These are phyloP conservation scores for Capsella bursapastoris DNA, from an alignment of 345 rosid species.

Conservation along the genomic window DNA sequence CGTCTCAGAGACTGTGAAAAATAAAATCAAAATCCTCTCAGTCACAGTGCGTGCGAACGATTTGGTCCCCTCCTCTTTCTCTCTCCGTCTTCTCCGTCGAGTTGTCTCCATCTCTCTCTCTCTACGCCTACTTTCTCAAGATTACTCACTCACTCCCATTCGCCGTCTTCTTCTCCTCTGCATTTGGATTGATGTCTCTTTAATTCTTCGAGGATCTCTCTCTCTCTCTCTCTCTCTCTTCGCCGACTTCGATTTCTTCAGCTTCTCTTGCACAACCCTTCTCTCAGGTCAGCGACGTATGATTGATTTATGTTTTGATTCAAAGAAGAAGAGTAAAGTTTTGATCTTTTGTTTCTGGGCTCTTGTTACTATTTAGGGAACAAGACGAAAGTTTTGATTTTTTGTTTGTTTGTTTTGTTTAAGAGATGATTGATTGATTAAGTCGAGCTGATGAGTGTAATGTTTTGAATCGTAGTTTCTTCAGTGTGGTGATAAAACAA, in stretches of 20 bases:
- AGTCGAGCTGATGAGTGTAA: not conserved
- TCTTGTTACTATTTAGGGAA: constrained; percentile 3
- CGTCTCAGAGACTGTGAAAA: constrained; percentile 43
- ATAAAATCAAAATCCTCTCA: constrained; percentile 30
- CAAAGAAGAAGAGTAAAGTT: not conserved
- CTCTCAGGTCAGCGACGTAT: constrained; percentile 38
- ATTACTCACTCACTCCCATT: not conserved
- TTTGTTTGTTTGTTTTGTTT: not conserved
- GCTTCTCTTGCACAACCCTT: not conserved
- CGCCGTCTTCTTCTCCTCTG: constrained; percentile 23
- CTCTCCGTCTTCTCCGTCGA: constrained; percentile 37
- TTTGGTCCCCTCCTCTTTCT: constrained; percentile 36
- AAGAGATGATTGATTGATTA: not conserved
- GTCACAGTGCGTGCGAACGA: constrained; percentile 33
- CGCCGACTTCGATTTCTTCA: constrained; percentile 14
- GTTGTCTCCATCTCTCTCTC: constrained; percentile 36
- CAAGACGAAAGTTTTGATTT: constrained; percentile 27
- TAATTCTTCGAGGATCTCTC: constrained; percentile 31
- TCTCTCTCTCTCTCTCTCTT: constrained; percentile 9
- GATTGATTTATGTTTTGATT: constrained; percentile 3
- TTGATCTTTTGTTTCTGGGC: constrained; percentile 26
- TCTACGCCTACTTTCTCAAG: constrained; percentile 28
- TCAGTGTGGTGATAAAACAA: constrained; percentile 30
- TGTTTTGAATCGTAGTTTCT: constrained; percentile 19
- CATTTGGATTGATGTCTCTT: constrained; percentile 44